Base-by-base conservation (phyloP, 192 early-diverging fungal species). In the Umbelopsis sp. region DNA sequence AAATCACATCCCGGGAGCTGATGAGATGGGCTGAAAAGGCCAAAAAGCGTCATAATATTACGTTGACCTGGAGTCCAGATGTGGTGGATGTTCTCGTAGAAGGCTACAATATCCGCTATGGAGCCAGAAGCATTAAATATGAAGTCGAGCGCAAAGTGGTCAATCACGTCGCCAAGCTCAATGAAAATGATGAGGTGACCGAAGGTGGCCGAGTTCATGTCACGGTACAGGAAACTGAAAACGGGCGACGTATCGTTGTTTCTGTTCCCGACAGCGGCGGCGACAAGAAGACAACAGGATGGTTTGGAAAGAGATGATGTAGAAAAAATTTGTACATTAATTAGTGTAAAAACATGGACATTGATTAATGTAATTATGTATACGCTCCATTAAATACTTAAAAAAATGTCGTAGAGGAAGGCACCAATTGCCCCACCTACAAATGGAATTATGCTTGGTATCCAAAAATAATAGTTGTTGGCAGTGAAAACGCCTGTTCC, bases 391-490 rank as follows among this genome's bases (percentile, higher is more conserved):
- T 22, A 25, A 7, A 30, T 30, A 64, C 87, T 79, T 35, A 90
- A 81, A 45, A 92, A 84, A 69, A 85, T 70, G 46, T 86, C 85
- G 81, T 90, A 90, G 35, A 83, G 66, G 30, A 84, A 69, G 46
- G 84, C 88, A 66, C 88, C 91, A n/a, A 82, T 18, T 30, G 84
- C 47, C 0, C 81, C 92, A 27, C 92, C 92, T 16, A 84, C 22
- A 69, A 92, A 77, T 20, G 92, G 92, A 61, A 88, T 86, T 46
- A 90, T 77, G 8, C 85, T 74, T 20, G 92, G 92, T 41, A 94
- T 84, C 82, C 87, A 90, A 72, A 89, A 89, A 74, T 94, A 94
- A 81, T 89, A 87, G 50, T 85, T 74, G 71, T 81, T 75, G 20
- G 77, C 82, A 18, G 86, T 81, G 78, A 94, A 94, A 23, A 86